Base-by-base conservation (phyloP, 164 flowering plant species). In the Vitis rotundifolia region DNA sequence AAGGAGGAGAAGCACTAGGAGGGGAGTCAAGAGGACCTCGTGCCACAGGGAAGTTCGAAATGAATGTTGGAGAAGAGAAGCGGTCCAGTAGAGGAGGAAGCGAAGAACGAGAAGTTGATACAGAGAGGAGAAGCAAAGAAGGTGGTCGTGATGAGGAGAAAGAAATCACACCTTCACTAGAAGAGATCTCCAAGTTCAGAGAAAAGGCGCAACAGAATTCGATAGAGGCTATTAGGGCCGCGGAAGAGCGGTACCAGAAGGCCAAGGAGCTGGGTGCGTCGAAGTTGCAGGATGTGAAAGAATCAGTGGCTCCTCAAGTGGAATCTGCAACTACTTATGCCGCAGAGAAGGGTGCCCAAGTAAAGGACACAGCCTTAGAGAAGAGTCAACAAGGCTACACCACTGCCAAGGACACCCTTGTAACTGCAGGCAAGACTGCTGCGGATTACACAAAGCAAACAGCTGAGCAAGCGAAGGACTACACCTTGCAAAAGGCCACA, bases 191-290 rank as follows among this genome's bases (percentile, higher is more conserved):
- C 0, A 71, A 77, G 47, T 66, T 73, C 49, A 77, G 91, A 66
- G 70, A 14, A 63, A 55, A 12, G 10, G 90, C 91, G 2, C 93
- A 90, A 79, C 89, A 88, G 79, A 82, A 72, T 7, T 86, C 91
- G 0, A 63, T 68, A n/a, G 90, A 83, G 37, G 80, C 87, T 3
- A 72, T 87, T 7, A 68, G 72, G 18, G 81, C 81, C 0, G 97
- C 93, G 0, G 83, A 89, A 54, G 85, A 87, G 71, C 31, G 79
- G 50, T 79, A 83, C n/a, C 61, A 68, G 10, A 69, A 75, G 65
- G 80, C 81, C 26, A 22, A 22, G 26, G 26, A 22, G 26, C 26
- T 22, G 2, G 26, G 26, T 22, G 26, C 26, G 26, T 22, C 26
- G 26, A 22, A 22, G 26, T 22, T 22, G 26, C 26, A 22, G 26